These are phyloP conservation scores for Medicago truncatula DNA, from an alignment of 306 rosid species.

Conservation along the genomic window DNA sequence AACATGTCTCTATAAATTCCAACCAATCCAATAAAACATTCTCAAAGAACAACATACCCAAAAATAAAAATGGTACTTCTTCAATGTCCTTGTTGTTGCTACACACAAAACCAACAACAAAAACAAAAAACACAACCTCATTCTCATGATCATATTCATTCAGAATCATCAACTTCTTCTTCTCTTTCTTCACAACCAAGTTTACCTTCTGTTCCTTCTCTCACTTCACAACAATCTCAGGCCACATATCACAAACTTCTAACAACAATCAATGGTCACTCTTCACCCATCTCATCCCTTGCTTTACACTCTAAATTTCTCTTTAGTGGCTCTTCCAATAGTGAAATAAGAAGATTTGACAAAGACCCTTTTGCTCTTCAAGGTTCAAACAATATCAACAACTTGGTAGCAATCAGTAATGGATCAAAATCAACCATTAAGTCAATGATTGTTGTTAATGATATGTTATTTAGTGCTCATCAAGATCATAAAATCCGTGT, in stretches of 20 bases:
- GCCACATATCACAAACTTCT: conserved; percentile 43
- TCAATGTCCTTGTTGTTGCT: conserved; percentile 52
- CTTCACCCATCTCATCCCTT: conserved; percentile 61
- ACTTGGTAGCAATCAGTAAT: conserved; percentile 28
- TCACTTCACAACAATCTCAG: conserved; percentile 38
- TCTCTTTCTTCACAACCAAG: conserved; percentile 76
- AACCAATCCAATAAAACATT: conserved; percentile 13
- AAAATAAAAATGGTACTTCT: conserved; percentile 51
- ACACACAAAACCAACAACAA: conserved; percentile 34
- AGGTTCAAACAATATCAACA: not conserved
- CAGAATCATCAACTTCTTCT: conserved; percentile 56
- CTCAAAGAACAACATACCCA: not conserved
- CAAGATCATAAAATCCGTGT: conserved; percentile 78
- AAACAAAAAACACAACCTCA: conserved; percentile 28
- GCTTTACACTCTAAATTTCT: conserved; percentile 52
- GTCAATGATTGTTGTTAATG: conserved; percentile 45
- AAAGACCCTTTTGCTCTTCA: conserved; percentile 35
- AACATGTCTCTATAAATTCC: conserved; percentile 43
- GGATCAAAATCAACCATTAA: conserved; percentile 49
- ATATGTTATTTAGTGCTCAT: conserved; percentile 63
- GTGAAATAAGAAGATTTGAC: conserved; percentile 44
- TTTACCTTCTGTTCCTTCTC: conserved; percentile 74
- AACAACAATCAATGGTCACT: conserved; percentile 50
- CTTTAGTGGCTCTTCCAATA: conserved; percentile 56
- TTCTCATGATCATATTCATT: conserved; percentile 41